A percentile compares a stretch with the other conserved stretches of the same genome.
Conservation (phyloP, 768 basidiomycete species). For the Psilocybe tampanensis region DNA sequence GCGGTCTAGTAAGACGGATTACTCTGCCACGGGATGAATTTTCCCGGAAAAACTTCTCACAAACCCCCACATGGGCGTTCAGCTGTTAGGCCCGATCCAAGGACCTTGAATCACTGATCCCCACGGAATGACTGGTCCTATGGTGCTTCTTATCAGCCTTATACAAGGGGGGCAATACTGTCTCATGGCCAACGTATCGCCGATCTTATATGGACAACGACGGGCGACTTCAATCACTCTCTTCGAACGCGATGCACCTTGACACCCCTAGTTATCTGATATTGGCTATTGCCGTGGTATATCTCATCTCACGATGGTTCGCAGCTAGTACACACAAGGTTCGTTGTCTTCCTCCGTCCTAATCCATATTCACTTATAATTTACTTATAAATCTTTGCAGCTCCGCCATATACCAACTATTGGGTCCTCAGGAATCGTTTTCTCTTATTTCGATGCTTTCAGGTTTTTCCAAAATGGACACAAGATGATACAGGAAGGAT, state of each 20-base stretch:
- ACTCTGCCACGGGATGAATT: background rate
- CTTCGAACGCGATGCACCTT: too few relatives aligned
- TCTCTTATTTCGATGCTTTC: conserved; percentile 9
- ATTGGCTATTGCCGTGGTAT: too few relatives aligned
- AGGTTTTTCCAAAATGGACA: conserved; percentile 5
- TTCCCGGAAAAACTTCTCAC: background rate
- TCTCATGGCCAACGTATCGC: too few relatives aligned
- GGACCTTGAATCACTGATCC: background rate
- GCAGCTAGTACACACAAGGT: background rate
- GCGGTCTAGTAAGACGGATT: background rate
- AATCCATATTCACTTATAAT: too few relatives aligned
- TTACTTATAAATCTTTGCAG: background rate
- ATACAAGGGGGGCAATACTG: too few relatives aligned
- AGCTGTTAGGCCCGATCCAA: background rate
- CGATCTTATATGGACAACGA: too few relatives aligned
- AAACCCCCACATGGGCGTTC: background rate
- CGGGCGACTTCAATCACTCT: too few relatives aligned
- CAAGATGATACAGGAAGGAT: conserved; percentile 11
- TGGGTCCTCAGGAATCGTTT: conserved; percentile 9
- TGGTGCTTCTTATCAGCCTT: too few relatives aligned
- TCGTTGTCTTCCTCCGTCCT: background rate
- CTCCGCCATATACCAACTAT: conserved; percentile 12
- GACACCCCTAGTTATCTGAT: too few relatives aligned
- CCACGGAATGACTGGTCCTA: too few relatives aligned
- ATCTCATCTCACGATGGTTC: too few relatives aligned